Conservation (phyloP, 2,329 filamentous ascomycete genomes). For the Paraphoma chrysanthemicola region DNA sequence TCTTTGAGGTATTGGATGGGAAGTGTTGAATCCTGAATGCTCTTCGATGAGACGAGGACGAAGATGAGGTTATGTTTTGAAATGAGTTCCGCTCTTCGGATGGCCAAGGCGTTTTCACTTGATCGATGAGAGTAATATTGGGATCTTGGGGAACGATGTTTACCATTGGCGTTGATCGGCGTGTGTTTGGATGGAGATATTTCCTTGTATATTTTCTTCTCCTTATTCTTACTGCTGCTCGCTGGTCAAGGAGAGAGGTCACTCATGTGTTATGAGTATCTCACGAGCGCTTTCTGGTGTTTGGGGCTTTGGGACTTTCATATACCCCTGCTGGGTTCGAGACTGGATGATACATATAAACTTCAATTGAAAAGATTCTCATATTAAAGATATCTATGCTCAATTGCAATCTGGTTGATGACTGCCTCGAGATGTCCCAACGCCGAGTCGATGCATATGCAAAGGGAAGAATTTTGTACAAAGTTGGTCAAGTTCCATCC, state of each 20-base stretch:
- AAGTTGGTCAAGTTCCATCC: not conserved
- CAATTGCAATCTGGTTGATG: constrained; percentile 2
- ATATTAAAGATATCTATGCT: not conserved
- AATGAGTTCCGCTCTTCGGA: too few species aligned
- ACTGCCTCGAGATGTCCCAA: constrained; percentile 8
- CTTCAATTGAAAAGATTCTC: not conserved
- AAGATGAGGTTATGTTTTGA: too few species aligned
- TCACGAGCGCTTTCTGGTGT: too few species aligned
- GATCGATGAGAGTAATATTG: not conserved
- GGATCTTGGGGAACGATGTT: not conserved
- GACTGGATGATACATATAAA: not conserved
- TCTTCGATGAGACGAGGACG: too few species aligned
- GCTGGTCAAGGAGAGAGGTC: not conserved
- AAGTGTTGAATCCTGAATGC: constrained; percentile 22
- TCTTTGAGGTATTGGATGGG: constrained; percentile 48
- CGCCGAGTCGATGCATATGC: constrained; percentile 15
- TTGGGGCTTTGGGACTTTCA: not conserved
- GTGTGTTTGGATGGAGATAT: not conserved
- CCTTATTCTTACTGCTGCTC: not conserved
- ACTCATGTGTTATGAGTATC: not conserved
- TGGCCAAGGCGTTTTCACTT: constrained; percentile 1
- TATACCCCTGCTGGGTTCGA: constrained; percentile 3
- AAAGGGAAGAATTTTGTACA: constrained; percentile 1
- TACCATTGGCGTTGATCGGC: not conserved
- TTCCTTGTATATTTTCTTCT: constrained; percentile 1